A percentile compares a stretch with the other conserved stretches of the same genome.
These are phyloP conservation scores for Gentiana dahurica DNA, from an alignment of 257 asterid species.

Conservation along the genomic window DNA sequence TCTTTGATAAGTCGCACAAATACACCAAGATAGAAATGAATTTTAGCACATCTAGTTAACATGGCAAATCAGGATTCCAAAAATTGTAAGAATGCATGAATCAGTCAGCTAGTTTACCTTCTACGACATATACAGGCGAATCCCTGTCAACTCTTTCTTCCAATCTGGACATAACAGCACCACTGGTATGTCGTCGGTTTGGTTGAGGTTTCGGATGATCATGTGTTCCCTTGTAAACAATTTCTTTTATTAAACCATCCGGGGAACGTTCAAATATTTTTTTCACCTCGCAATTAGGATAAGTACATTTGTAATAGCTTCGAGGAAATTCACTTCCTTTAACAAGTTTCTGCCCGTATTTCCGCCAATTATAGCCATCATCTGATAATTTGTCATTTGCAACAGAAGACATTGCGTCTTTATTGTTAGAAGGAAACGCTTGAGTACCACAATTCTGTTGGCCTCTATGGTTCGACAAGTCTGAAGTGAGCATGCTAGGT, in stretches of 20 bases:
- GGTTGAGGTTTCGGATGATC: conserved; percentile 95
- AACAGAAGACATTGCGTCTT: conserved; percentile 35
- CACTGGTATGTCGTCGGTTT: conserved; percentile 61
- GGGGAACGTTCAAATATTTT: conserved; percentile 89
- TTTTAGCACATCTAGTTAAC: not conserved
- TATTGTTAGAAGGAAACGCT: conserved; percentile 38
- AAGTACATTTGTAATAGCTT: conserved; percentile 91
- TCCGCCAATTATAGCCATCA: conserved; percentile 92
- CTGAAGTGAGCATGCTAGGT: conserved; percentile 32
- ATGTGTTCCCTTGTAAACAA: conserved; percentile 84
- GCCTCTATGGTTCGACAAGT: conserved; percentile 33
- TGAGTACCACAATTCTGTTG: conserved; percentile 25
- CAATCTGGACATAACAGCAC: conserved; percentile 51
- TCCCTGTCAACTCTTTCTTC: conserved; percentile 60
- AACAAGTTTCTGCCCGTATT: conserved; percentile 94
- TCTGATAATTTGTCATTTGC: conserved; percentile 66
- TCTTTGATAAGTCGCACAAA: conserved; percentile 37
- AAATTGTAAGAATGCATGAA: not conserved
- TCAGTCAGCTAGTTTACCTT: conserved; percentile 30
- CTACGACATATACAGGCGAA: conserved; percentile 37
- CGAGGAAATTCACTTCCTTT: conserved; percentile 95
- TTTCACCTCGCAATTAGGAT: conserved; percentile 87
- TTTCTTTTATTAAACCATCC: conserved; percentile 78
- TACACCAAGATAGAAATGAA: conserved; percentile 1
- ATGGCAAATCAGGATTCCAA: not conserved